phyloP scores from a whole-genome alignment of 2,329 filamentous ascomycete species.

The Aspergillus fischeri region DNA sequence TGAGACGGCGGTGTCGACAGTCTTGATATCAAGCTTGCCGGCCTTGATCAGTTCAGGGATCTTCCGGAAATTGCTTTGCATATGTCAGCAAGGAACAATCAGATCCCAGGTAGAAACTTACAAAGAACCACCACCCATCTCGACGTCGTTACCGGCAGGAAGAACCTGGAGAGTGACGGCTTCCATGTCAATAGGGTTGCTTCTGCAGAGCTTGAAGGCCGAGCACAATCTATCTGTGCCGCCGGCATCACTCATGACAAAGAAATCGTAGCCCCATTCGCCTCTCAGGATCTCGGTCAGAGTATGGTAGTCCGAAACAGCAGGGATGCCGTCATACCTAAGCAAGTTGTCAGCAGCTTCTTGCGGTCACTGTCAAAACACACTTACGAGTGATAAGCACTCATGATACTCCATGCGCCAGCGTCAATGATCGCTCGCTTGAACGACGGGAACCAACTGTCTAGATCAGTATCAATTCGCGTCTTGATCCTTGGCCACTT shows the following conservation, averaged over 20 bases:
- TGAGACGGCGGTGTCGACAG: slow-evolving; percentile 64
- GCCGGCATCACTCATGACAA: slow-evolving; percentile 62
- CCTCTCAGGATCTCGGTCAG: slow-evolving; percentile 65
- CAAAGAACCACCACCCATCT: slow-evolving; percentile 73
- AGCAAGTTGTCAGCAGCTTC: background rate
- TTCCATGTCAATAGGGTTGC: slow-evolving; percentile 59
- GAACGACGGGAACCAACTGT: slow-evolving; percentile 53
- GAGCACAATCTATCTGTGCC: slow-evolving; percentile 65
- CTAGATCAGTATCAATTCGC: background rate
- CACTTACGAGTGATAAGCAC: slow-evolving; percentile 60
- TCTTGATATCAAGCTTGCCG: slow-evolving; percentile 55
- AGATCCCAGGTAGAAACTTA: slow-evolving; percentile 12
- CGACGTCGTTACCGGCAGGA: slow-evolving; percentile 65
- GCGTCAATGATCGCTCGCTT: slow-evolving; percentile 68
- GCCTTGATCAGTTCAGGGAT: slow-evolving; percentile 62
- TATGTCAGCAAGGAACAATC: background rate
- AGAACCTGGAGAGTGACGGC: slow-evolving; percentile 61
- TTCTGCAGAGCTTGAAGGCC: slow-evolving; percentile 60
- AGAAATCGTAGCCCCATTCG: slow-evolving; percentile 72
- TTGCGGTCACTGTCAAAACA: background rate
- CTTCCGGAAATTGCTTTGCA: slow-evolving; percentile 55
- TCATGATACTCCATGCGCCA: slow-evolving; percentile 67
- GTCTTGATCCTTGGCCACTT: slow-evolving; percentile 37
- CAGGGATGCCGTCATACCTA: slow-evolving; percentile 65
- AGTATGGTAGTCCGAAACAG: slow-evolving; percentile 61